Base-by-base conservation (phyloP, 169 alveolate species). In the Theileria orientalis region DNA sequence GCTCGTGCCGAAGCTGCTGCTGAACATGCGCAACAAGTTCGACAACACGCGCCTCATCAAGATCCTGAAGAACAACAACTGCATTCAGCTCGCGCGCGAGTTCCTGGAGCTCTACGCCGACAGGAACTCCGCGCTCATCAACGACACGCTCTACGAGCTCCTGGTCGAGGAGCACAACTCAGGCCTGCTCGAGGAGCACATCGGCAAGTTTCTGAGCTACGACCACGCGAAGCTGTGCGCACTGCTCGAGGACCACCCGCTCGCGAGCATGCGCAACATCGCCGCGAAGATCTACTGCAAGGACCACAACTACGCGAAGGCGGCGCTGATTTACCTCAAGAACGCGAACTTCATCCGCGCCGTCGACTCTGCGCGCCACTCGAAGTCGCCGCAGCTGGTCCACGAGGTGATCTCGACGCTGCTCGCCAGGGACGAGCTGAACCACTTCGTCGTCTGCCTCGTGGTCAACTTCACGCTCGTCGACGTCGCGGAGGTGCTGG, bases 141-240 rank as follows among this genome's bases (percentile, higher is more conserved):
- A 98, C 85, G 99, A 98, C 92, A 98, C 99, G 32, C 69, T 97
- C 69, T 96, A 96, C 77, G 99, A 98, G 78, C 91, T 98, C 57
- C 95, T 94, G 82, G 94, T 98, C 63, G 99, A 97, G 77, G 96
- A 94, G 60, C 98, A 96, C 83, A 99, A 97, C 79, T 95, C 94
- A 33, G 99, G 95, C 72, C 76, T 94, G 52, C 91, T 98, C 63
- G 91, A 96, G 85, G 85, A 95, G 69, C 90, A 97, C 62, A 94
- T 98, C 51, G 93, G 88, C 69, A 96, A 95, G 54, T 94, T 91
- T 66, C 98, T 97, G 62, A 95, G 93, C 84, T 97, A 96, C 86
- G 99, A 98, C 76, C 98, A 97, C 90, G 92, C 95, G 30, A 90
- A 94, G 7, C 95, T 83, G 70, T 80, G 98, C n/a, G 88, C 89